Evolutionary conservation across 345 rosid genomes (phyloP).

Genomic region (Cardiospermum halicacabum): DNA sequence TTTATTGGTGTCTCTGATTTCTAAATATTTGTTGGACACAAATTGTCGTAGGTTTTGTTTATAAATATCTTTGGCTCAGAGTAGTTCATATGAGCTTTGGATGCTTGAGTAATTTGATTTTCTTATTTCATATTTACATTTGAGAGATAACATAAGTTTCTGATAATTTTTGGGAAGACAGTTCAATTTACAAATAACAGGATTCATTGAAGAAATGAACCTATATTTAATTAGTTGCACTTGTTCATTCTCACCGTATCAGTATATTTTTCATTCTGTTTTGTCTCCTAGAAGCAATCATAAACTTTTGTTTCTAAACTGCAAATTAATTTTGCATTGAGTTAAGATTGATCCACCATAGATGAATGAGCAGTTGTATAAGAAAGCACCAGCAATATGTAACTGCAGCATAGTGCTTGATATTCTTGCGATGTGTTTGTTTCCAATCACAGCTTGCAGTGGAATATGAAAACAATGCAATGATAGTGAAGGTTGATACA

Average conservation of each 20-base stretch:
- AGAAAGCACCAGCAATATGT: neutral
- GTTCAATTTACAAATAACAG: neutral
- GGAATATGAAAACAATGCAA: constrained; percentile 73
- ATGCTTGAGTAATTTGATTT: neutral
- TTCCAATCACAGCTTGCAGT: constrained; percentile 65
- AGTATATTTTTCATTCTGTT: neutral
- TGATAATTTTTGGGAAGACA: neutral
- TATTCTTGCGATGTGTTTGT: neutral
- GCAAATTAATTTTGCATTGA: neutral
- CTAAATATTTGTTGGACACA: too few relatives aligned
- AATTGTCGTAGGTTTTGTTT: too few relatives aligned
- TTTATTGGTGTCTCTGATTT: too few relatives aligned
- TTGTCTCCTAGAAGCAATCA: too few relatives aligned
- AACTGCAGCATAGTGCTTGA: neutral
- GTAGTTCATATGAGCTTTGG: neutral
- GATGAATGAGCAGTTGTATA: neutral
- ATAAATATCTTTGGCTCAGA: too few relatives aligned
- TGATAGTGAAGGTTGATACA: constrained; percentile 86
- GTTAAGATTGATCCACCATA: neutral
- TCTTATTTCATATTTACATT: neutral
- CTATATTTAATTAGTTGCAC: neutral
- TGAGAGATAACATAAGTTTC: neutral
- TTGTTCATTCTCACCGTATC: too few relatives aligned
- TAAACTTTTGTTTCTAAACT: neutral
- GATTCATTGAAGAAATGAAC: neutral